A percentile compares a stretch with the other conserved stretches of the same genome.
Conservation (phyloP, 768 basidiomycete species). For the Mycena polygramma region DNA sequence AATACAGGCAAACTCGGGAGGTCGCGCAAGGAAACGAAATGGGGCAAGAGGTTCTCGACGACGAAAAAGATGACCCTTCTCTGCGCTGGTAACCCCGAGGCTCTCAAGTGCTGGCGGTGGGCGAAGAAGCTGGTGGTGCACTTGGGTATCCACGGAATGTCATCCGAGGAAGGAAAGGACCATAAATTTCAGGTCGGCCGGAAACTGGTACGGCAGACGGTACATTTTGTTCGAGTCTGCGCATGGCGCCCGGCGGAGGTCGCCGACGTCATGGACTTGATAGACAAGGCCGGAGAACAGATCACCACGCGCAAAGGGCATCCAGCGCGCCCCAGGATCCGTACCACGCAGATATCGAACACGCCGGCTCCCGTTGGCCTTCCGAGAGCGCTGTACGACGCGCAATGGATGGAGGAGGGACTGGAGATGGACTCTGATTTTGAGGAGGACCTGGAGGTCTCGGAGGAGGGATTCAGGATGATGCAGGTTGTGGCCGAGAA, state of each 20-base stretch:
- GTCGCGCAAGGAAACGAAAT: constrained; percentile 14
- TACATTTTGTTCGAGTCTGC: constrained; percentile 5
- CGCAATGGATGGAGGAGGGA: constrained; percentile 13
- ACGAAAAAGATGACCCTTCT: constrained; percentile 12
- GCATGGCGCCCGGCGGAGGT: constrained; percentile 7
- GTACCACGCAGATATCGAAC: neutral
- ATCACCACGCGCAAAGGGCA: neutral
- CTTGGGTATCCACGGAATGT: constrained; percentile 12
- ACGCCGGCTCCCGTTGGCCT: constrained; percentile 7
- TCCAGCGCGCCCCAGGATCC: neutral
- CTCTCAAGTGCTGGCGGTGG: constrained; percentile 7
- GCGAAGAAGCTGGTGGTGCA: constrained; percentile 5
- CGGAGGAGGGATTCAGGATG: constrained; percentile 9
- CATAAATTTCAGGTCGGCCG: neutral
- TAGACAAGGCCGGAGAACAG: neutral
- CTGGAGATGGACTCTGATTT: constrained; percentile 7
- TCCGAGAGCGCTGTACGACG: constrained; percentile 11
- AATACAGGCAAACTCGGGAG: neutral
- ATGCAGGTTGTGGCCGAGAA: constrained; percentile 5
- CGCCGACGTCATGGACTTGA: neutral
- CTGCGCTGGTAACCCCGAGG: neutral
- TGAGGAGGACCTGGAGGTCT: constrained; percentile 1
- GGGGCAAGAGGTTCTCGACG: neutral
- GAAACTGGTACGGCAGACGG: neutral
- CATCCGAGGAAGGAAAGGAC: constrained; percentile 1